phyloP scores from a whole-genome alignment of 169 alveolate genomes.

The Cryptosporidium felis region DNA sequence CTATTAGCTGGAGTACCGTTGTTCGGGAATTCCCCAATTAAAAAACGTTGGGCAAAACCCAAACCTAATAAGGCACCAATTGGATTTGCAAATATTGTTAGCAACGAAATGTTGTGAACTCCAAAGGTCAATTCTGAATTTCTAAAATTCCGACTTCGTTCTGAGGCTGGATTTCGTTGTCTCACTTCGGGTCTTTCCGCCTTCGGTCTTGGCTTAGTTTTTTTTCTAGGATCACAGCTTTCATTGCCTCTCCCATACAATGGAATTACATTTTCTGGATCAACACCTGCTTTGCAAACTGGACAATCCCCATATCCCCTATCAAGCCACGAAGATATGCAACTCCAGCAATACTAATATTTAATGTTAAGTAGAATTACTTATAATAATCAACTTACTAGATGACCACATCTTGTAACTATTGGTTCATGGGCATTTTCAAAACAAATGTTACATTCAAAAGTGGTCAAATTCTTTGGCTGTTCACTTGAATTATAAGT shows the following conservation, averaged over 20 bases:
- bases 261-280: conserved; percentile 91
- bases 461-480: conserved; percentile 75
- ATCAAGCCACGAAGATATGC: conserved; percentile 92
- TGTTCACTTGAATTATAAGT: background rate
- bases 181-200: conserved; percentile 72
- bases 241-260: conserved; percentile 86
- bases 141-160: background rate
- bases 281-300: conserved; percentile 92
- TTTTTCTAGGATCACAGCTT: conserved; percentile 80
- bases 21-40: conserved; percentile 14
- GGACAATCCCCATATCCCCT: conserved; percentile 91
- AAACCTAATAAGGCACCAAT: conserved; percentile 32
- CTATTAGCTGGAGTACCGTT: background rate
- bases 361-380: conserved; percentile 66
- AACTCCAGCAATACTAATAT: conserved; percentile 89
- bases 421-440: conserved; percentile 97
- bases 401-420: conserved; percentile 96
- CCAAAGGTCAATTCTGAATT: conserved; percentile 1
- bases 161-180: conserved; percentile 6
- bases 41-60: conserved; percentile 34
- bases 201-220: conserved; percentile 57
- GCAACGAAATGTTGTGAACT: background rate
- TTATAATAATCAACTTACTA: conserved; percentile 71
- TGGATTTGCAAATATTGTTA: conserved; percentile 57
- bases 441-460: conserved; percentile 95